A percentile compares a stretch with the other conserved stretches of the same genome.
These are phyloP conservation scores for Euphrasia arctica DNA, from an alignment of 305 asterid genomes.

Conservation along the genomic window DNA sequence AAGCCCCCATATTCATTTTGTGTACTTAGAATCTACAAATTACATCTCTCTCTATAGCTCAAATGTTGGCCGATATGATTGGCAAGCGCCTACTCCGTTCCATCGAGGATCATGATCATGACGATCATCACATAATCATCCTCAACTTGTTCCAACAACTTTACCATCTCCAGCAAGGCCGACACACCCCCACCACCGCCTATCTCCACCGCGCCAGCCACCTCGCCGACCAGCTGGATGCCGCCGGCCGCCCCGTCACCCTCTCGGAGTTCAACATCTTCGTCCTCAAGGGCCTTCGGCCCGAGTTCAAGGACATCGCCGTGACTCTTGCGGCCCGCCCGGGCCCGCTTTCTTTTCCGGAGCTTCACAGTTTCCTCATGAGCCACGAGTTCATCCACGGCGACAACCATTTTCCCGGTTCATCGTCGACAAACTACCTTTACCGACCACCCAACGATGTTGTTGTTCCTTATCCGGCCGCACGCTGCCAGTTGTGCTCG, in stretches of 20 bases:
- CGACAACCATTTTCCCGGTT: background rate
- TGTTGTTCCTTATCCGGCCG: background rate
- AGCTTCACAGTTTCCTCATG: constrained; percentile 18
- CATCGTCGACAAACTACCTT: background rate
- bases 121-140: background rate
- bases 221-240: constrained; percentile 11
- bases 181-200: constrained; percentile 18
- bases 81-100: constrained; percentile 16
- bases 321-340: background rate
- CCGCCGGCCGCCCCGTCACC: constrained; percentile 12
- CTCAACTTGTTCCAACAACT: constrained; percentile 17
- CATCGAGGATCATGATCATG: background rate
- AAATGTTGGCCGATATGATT: constrained; percentile 23
- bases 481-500: constrained; percentile 10
- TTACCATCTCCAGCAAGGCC: constrained; percentile 23
- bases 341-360: constrained; percentile 9
- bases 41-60: background rate
- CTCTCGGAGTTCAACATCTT: constrained; percentile 19
- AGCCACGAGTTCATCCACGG: constrained; percentile 22
- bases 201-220: constrained; percentile 22
- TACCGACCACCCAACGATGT: background rate
- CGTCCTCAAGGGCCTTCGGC: constrained; percentile 22
- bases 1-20: too few relatives aligned
- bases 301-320: constrained; percentile 14
- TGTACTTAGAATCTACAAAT: too few relatives aligned